These are phyloP conservation scores for Fusarium duplospermum DNA, from an alignment of 2,329 filamentous ascomycete genomes.

Conservation along the genomic window DNA sequence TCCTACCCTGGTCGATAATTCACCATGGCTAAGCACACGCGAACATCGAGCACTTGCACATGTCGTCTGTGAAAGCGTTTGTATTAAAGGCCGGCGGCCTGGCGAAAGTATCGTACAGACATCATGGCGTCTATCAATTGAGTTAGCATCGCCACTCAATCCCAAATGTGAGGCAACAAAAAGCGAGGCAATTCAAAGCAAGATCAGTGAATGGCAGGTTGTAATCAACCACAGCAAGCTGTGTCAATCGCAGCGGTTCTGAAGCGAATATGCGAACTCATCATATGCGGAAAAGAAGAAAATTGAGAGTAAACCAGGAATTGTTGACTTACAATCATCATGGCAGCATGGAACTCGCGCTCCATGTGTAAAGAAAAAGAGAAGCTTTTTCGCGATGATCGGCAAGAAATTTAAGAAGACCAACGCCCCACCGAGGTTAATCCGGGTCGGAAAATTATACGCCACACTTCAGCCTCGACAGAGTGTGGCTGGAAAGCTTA, in stretches of 20 bases:
- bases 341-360: constrained; percentile 47
- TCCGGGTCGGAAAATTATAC: constrained; percentile 13
- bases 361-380: constrained; percentile 41
- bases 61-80: constrained; percentile 22
- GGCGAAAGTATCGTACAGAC: constrained; percentile 51
- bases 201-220: constrained; percentile 55
- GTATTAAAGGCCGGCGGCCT: constrained; percentile 48
- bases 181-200: constrained; percentile 21
- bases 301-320: not conserved
- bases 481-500: constrained; percentile 19
- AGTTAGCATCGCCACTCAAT: constrained; percentile 32
- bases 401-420: constrained; percentile 37
- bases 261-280: constrained; percentile 58
- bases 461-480: constrained; percentile 31
- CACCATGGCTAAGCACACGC: constrained; percentile 10
- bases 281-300: constrained; percentile 47
- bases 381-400: constrained; percentile 8
- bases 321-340: constrained; percentile 53
- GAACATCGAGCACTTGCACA: constrained; percentile 24
- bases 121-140: constrained; percentile 51
- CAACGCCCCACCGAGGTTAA: constrained; percentile 31
- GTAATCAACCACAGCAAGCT: constrained; percentile 58
- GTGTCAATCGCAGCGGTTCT: constrained; percentile 65
- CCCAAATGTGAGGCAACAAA: constrained; percentile 14
- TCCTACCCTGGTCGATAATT: constrained; percentile 24